These are phyloP conservation scores for Claviceps maximensis DNA, from an alignment of 2,329 filamentous ascomycete genomes.

Conservation along the genomic window DNA sequence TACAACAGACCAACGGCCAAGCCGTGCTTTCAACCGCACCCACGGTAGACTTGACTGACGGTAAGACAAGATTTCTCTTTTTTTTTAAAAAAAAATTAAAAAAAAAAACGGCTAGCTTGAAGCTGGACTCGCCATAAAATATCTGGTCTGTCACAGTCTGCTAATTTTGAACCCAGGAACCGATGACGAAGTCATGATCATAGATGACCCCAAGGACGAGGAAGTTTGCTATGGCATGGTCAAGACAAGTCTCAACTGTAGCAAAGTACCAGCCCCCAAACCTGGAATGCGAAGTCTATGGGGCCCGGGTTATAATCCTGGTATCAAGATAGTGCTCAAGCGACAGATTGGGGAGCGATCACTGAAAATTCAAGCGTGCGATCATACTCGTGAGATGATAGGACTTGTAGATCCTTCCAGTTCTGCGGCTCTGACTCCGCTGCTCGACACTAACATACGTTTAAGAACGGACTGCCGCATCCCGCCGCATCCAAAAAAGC, in stretches of 20 bases:
- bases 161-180: constrained; percentile 10
- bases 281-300: constrained; percentile 47
- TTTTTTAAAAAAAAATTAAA: too few relatives aligned
- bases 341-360: constrained; percentile 41
- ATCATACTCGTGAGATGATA: constrained; percentile 58
- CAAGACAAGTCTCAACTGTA: constrained; percentile 53
- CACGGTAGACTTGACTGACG: constrained; percentile 46
- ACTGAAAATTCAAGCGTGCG: constrained; percentile 56
- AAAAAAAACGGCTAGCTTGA: too few relatives aligned
- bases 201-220: constrained; percentile 48
- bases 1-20: constrained; percentile 25
- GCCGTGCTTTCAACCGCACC: constrained; percentile 19
- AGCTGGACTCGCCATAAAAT: background rate
- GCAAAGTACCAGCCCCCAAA: constrained; percentile 55
- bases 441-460: constrained; percentile 55
- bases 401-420: constrained; percentile 60
- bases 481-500: constrained; percentile 47
- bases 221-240: constrained; percentile 75
- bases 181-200: constrained; percentile 45
- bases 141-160: background rate
- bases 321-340: constrained; percentile 59
- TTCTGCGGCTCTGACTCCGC: constrained; percentile 52
- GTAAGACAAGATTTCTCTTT: constrained; percentile 17
- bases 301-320: constrained; percentile 50
- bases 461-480: constrained; percentile 64